Conservation (phyloP, 306 rosid genomes). For the Cicer cuneatum region DNA sequence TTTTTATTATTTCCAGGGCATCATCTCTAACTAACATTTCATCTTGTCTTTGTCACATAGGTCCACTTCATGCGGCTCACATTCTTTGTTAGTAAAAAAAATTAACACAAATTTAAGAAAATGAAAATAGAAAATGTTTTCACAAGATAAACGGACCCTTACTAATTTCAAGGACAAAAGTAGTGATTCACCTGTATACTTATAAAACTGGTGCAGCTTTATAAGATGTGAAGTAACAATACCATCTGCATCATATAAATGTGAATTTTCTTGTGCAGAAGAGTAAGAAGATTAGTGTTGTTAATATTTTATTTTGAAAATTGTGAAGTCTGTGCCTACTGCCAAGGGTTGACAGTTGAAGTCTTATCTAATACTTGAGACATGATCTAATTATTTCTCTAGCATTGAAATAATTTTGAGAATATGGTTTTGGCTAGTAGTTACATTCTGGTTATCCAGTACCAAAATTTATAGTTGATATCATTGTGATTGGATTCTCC, state of each 20-base stretch:
- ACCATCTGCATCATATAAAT: constrained; percentile 27
- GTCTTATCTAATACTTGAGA: not conserved
- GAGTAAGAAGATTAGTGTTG: constrained; percentile 30
- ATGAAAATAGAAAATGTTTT: no score
- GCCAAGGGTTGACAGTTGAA: not conserved
- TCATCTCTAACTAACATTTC: no score
- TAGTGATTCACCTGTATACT: no score
- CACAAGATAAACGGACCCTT: no score
- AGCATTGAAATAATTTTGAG: constrained; percentile 3
- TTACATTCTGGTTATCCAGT: constrained; percentile 2
- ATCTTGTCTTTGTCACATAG: no score
- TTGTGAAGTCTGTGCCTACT: constrained; percentile 8
- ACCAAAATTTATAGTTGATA: constrained; percentile 1
- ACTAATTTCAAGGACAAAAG: no score
- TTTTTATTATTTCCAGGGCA: no score
- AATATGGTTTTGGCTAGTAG: not conserved
- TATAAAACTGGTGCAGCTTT: constrained; percentile 1
- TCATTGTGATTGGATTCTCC: constrained; percentile 1
- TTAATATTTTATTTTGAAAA: constrained; percentile 9
- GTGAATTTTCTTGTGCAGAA: constrained; percentile 12
- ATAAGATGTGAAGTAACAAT: constrained; percentile 8
- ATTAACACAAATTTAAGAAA: no score
- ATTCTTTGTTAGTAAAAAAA: no score
- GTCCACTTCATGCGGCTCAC: no score
- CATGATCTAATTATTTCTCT: not conserved